Evolutionary conservation across 306 rosid species (phyloP).

Genomic region (Echinosophora koreensis): DNA sequence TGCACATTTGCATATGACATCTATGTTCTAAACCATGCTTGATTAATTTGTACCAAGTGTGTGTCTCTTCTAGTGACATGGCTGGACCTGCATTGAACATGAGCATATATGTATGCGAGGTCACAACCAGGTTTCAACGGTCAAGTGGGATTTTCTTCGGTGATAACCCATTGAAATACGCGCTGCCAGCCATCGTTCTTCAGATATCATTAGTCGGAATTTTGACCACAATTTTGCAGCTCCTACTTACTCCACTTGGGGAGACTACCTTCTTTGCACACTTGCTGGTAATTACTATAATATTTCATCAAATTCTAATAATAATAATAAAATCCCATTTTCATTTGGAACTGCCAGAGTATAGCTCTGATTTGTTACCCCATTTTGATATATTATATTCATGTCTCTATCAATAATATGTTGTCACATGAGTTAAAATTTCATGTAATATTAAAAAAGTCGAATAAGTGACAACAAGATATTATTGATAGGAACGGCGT

Average conservation of each 20-base stretch:
- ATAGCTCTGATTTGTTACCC: no score
- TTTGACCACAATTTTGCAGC: constrained; percentile 41
- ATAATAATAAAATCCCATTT: not conserved
- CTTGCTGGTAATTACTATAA: constrained; percentile 54
- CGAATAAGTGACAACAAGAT: no score
- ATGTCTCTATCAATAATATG: no score
- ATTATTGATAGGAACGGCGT: no score
- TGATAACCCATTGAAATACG: constrained; percentile 53
- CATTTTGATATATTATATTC: no score
- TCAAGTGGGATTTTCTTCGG: constrained; percentile 55
- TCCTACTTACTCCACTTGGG: constrained; percentile 62
- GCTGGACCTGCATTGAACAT: not conserved
- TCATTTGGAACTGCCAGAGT: not conserved
- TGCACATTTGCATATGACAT: not conserved
- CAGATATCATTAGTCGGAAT: constrained; percentile 53
- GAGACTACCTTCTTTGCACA: constrained; percentile 57
- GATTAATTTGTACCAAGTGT: not conserved
- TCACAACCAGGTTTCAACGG: not conserved
- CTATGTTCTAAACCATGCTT: not conserved
- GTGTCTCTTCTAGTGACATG: constrained; percentile 20
- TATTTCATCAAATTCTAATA: not conserved
- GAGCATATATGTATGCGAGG: constrained; percentile 45
- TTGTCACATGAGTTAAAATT: no score
- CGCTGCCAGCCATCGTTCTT: constrained; percentile 31
- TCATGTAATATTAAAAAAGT: no score